Conservation (phyloP, 306 rosid genomes). For the Acacia acuminata region DNA sequence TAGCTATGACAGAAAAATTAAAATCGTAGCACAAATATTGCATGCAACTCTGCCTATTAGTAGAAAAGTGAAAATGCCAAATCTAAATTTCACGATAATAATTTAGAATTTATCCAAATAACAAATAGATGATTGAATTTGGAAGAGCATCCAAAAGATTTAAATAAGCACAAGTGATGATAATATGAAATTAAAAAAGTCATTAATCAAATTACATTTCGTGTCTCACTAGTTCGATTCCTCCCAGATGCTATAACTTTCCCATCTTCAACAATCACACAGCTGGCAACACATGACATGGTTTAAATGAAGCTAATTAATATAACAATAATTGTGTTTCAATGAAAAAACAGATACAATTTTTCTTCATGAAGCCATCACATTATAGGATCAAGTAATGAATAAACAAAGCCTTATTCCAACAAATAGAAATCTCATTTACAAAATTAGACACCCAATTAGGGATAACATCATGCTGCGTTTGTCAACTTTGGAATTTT, state of each 20-base stretch:
- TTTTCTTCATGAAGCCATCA: not conserved
- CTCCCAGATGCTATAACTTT: constrained; percentile 81
- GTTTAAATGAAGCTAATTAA: constrained; percentile 28
- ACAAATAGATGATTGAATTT: not conserved
- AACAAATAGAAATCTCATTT: constrained; percentile 14
- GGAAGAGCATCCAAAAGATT: not conserved
- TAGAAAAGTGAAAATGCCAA: not conserved
- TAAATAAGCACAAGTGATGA: constrained; percentile 14
- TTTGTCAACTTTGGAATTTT: not conserved
- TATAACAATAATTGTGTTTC: not conserved
- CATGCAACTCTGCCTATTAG: not conserved
- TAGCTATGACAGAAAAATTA: not conserved
- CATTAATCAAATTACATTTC: constrained; percentile 57
- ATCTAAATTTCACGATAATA: constrained; percentile 4
- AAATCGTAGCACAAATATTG: not conserved
- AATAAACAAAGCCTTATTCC: constrained; percentile 7
- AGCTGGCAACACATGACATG: constrained; percentile 48
- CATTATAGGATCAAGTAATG: not conserved
- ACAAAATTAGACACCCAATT: not conserved
- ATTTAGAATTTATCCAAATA: constrained; percentile 12
- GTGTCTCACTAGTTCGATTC: constrained; percentile 80
- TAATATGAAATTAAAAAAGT: not conserved
- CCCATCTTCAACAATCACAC: constrained; percentile 80
- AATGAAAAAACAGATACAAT: not conserved
- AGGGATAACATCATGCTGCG: not conserved